Evolutionary conservation across 1,139 yeast genomes (phyloP), one percentile per base, ranked within the genome.

Genomic region (Diutina neorugosa): DNA sequence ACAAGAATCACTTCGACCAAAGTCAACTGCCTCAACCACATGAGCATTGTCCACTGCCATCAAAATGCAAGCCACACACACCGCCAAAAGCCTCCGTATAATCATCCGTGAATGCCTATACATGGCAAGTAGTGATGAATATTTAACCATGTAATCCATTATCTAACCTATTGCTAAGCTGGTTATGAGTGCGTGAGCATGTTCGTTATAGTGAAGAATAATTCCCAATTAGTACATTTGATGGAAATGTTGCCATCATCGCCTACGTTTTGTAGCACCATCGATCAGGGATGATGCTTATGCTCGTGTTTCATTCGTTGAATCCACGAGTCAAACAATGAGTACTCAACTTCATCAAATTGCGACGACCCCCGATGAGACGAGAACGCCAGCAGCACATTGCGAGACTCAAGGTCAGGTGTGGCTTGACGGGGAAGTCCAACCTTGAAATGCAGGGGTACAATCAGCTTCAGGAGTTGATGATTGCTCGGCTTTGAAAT

Each of bases 281-380:
- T 56, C 69, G 74, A 14, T 64, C 60, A 54, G 70, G 74, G 3
- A 49, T 43, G 4, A 70, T 55, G 4, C 60, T 25, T 25, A 27
- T 46, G 50, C n/a, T 12, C 37, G 8, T 46, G 37, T 8, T 46
- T 19, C 51, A 21, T 49, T 20, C 42, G 20, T n/a, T 18, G 21
- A 27, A 74, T 64, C 79, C 79, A 74, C 5, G 77, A 68, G 52
- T 70, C 75, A 51, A 74, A 61, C 43, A 74, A 65, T 56, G 76
- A 73, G 44, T 63, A 61, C 55, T 74, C 78, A n/a, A 74, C 73
- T 48, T 74, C 79, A 57, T 73, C 77, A 61, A 74, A 69, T 46
- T 69, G 55, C 0, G 56, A 51, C 20, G n/a, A n/a, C n/a, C n/a
- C n/a, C 5, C 20, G 18, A 12, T 40, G 19, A 8, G 19, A 6